Base-by-base conservation (phyloP, 1,139 yeast genomes). In the Eremothecium sinecaudum region DNA sequence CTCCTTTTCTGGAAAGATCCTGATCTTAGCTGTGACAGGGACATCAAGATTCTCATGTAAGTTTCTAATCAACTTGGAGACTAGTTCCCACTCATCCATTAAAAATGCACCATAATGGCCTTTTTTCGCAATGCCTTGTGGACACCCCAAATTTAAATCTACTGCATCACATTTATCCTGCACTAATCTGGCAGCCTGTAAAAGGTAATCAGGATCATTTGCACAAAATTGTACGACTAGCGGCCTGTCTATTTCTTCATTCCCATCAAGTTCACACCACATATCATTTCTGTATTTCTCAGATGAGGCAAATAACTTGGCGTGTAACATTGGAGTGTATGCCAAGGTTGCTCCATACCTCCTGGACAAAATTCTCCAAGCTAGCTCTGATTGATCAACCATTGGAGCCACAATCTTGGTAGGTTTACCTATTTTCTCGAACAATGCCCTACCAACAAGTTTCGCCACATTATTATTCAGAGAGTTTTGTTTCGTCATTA, bases 281-380 rank as follows among this genome's bases (percentile, higher is more conserved):
- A 79, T 79, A 40, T 75, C 81, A 22, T 64, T 63, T 32, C 97
- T 67, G 54, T 90, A 90, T 50, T 81, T 80, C 39, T 75, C 80
- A 35, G 79, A 80, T 2, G 82, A 81, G 17, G 93, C 92, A 62
- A 92, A 92, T 25, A 86, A 63, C 34, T 87, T 68, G 4, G 98
- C 94, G 58, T 92, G 97, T 46, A 80, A 73, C 99, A 92, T 92
- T 2, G 99, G 98, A 0, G 98, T 83, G 51, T 87, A 92, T 50
- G 96, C 84, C 26, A 92, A 63, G 4, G 87, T 83, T 0, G 98
- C 98, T 1, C 98, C 99, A 52, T 87, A 79, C 43, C 72, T 67
- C 40, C 97, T 68, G 2, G 94, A 82, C 13, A 92, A 62, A 12
- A 84, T 71, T 47, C 99, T 70, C 97, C 98, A 92, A 1, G 95